These are phyloP conservation scores for Ephemerocybe angulata DNA, from an alignment of 768 basidiomycete genomes.

Conservation along the genomic window DNA sequence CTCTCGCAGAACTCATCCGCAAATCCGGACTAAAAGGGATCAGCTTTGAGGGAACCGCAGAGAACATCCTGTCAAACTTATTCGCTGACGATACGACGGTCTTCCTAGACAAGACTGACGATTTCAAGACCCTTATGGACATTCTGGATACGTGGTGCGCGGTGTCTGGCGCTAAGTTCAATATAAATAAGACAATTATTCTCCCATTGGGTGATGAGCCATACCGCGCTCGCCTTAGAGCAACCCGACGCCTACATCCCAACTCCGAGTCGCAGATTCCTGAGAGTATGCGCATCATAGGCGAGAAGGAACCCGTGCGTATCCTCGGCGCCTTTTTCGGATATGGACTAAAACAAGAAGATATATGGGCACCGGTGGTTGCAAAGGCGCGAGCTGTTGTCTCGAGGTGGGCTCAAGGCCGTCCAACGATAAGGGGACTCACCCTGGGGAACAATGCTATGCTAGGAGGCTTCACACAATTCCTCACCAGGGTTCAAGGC, in stretches of 20 bases:
- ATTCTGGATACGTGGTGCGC: conserved; percentile 37
- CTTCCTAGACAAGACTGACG: conserved; percentile 27
- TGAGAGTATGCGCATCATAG: conserved; percentile 19
- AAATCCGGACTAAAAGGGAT: conserved; percentile 27
- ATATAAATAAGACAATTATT: conserved; percentile 36
- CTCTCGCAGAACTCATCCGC: conserved; percentile 28
- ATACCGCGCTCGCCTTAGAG: conserved; percentile 14
- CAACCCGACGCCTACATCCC: conserved; percentile 2
- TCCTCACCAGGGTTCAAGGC: conserved; percentile 29
- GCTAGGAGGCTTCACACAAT: conserved; percentile 32
- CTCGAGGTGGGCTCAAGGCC: conserved; percentile 19
- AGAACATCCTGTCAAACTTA: conserved; percentile 27
- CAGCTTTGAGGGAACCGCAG: conserved; percentile 10
- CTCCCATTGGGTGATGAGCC: conserved; percentile 28
- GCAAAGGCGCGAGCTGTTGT: conserved; percentile 23
- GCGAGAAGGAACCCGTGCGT: conserved; percentile 25
- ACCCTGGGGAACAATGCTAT: conserved; percentile 13
- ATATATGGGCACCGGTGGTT: conserved; percentile 23
- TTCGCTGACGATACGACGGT: conserved; percentile 42
- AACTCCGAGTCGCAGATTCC: conserved; percentile 9
- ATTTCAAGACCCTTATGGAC: conserved; percentile 14
- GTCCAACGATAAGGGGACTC: conserved; percentile 28
- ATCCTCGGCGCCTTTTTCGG: conserved; percentile 32
- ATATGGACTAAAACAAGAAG: conserved; percentile 18
- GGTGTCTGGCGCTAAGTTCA: conserved; percentile 40